Conservation (phyloP, 306 rosid species). For the Fragaria nilgerrensis region DNA sequence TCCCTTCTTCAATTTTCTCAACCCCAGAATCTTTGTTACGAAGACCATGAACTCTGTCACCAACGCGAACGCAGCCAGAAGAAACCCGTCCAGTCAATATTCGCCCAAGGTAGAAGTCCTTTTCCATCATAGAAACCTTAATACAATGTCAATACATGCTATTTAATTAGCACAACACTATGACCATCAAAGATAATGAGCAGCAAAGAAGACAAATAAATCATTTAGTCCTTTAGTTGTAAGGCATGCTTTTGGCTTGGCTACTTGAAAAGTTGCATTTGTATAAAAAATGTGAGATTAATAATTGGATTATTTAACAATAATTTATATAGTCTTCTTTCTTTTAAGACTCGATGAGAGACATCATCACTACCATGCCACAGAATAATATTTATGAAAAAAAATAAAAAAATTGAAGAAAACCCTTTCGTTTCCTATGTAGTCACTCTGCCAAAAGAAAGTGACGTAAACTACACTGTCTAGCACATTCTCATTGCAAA, state of each 20-base stretch:
- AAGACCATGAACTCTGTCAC: slow-evolving; percentile 90
- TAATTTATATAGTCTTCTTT: background rate
- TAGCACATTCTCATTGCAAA: background rate
- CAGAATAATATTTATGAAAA: background rate
- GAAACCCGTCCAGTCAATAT: slow-evolving; percentile 89
- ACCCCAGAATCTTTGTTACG: slow-evolving; percentile 66
- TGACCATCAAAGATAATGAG: background rate
- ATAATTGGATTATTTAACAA: background rate
- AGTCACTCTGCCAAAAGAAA: background rate
- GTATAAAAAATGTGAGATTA: background rate
- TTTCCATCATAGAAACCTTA: slow-evolving; percentile 99
- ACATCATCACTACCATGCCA: background rate
- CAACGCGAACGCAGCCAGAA: slow-evolving; percentile 75
- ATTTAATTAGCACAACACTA: slow-evolving; percentile 29
- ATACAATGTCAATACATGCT: slow-evolving; percentile 45
- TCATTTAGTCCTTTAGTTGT: background rate
- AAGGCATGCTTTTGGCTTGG: background rate
- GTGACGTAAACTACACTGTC: background rate
- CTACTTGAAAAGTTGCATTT: background rate
- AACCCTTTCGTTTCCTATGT: background rate
- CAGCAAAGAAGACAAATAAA: slow-evolving; percentile 6
- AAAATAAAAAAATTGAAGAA: too few relatives aligned
- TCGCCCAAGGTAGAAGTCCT: slow-evolving; percentile 83
- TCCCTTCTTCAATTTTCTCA: slow-evolving; percentile 91
- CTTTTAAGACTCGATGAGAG: too few relatives aligned